These are phyloP conservation scores for Sphaerulina vaccinii DNA, from an alignment of 2,329 filamentous ascomycete genomes.

Conservation along the genomic window DNA sequence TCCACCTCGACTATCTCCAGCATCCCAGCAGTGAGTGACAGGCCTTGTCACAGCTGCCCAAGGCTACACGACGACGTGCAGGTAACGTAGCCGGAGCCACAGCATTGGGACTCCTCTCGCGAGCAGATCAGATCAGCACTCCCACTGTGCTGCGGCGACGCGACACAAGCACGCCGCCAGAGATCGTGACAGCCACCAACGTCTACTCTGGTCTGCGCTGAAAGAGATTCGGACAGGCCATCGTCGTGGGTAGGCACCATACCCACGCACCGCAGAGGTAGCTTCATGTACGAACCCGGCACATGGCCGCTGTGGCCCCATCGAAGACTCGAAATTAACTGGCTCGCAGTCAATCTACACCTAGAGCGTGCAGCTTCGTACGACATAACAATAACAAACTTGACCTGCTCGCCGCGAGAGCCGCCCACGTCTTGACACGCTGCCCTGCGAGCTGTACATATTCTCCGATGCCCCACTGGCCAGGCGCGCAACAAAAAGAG, in stretches of 20 bases:
- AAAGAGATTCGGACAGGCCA: background rate
- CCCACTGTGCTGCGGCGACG: too few species aligned
- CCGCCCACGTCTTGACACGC: constrained; percentile 2
- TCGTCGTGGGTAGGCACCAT: background rate
- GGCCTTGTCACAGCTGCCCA: background rate
- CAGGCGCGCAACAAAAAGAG: background rate
- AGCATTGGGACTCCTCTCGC: background rate
- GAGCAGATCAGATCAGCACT: background rate
- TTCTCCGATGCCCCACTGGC: constrained; percentile 17
- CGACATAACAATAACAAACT: constrained; percentile 11
- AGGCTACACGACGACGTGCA: constrained; percentile 10
- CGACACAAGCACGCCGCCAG: constrained; percentile 5
- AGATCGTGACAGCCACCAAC: constrained; percentile 2
- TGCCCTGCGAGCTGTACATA: constrained; percentile 1
- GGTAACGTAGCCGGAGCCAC: background rate
- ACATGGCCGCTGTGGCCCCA: constrained; percentile 15
- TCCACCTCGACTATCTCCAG: background rate
- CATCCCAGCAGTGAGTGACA: background rate
- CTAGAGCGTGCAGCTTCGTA: constrained; percentile 15
- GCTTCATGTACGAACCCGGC: constrained; percentile 20
- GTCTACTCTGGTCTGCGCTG: background rate
- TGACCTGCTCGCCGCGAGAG: background rate
- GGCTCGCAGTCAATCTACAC: constrained; percentile 9
- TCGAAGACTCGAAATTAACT: constrained; percentile 11
- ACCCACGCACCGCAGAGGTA: background rate